phyloP scores from a whole-genome alignment of 2,329 filamentous ascomycete genomes.

The Aspergillus sp. region DNA sequence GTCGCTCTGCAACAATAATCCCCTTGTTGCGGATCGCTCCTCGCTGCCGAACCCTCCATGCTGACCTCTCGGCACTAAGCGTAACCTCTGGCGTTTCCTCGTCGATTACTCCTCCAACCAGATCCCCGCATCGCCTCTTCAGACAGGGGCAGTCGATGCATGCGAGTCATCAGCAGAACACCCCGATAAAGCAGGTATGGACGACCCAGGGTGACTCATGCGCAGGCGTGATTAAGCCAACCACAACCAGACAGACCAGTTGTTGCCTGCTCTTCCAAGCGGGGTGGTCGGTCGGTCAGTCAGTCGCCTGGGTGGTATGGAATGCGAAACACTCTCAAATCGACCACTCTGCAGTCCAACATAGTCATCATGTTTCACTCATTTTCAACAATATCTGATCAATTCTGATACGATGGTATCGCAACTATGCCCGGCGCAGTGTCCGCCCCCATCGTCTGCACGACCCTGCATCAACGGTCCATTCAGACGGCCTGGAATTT shows the following conservation, averaged over 20 bases:
- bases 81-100: background rate
- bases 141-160: slow-evolving; percentile 4
- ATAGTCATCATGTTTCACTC: too few species aligned
- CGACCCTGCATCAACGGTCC: slow-evolving; percentile 2
- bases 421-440: too few species aligned
- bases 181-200: background rate
- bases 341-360: background rate
- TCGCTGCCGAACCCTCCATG: slow-evolving; percentile 1
- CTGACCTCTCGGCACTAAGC: slow-evolving; percentile 3
- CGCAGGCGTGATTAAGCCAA: background rate
- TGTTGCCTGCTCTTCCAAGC: too few species aligned
- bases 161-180: slow-evolving; percentile 15
- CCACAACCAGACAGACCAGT: background rate
- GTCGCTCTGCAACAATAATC: background rate
- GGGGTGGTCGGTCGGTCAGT: too few species aligned
- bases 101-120: background rate
- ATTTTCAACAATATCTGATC: too few species aligned
- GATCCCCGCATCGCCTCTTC: background rate
- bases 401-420: too few species aligned
- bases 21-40: background rate
- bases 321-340: background rate
- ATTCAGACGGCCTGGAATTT: background rate
- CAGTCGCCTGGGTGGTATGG: background rate
- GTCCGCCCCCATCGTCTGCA: background rate
- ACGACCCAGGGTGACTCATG: slow-evolving; percentile 2